Conservation (phyloP, 306 rosid species). For the Cicer arietinum region DNA sequence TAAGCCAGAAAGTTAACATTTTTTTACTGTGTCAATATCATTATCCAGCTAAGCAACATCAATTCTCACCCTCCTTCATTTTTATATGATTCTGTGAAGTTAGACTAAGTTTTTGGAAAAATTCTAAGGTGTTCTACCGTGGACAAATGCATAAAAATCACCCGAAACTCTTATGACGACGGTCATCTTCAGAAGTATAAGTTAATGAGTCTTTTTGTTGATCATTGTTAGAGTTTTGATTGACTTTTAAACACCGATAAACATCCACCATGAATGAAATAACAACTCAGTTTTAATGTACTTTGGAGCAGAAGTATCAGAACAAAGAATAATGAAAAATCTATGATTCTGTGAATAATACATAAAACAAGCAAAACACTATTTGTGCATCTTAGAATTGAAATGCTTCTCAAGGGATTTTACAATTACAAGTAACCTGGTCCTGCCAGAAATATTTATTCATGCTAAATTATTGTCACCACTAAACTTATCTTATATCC, state of each 20-base stretch:
- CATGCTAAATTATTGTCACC: slow-evolving; percentile 39
- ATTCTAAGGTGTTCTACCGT: no score
- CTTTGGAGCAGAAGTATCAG: background rate
- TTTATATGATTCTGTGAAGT: background rate
- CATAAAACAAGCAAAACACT: background rate
- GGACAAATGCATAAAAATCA: no score
- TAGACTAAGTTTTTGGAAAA: background rate
- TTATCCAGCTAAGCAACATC: background rate
- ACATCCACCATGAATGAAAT: no score
- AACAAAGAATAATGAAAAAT: background rate
- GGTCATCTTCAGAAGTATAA: no score
- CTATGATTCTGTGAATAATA: background rate
- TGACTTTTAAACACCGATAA: no score
- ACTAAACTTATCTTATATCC: slow-evolving; percentile 35
- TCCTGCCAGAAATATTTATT: slow-evolving; percentile 35
- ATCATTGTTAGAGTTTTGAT: no score
- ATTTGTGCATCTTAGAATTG: slow-evolving; percentile 31
- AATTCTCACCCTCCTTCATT: background rate
- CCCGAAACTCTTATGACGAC: no score
- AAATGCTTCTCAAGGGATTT: slow-evolving; percentile 14
- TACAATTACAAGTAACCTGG: slow-evolving; percentile 24
- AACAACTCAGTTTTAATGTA: background rate
- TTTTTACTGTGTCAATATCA: background rate
- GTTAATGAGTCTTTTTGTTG: no score
- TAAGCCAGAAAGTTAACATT: background rate